Evolutionary conservation across 768 basidiomycete species (phyloP).

Genomic region (Lactifluus volemus): DNA sequence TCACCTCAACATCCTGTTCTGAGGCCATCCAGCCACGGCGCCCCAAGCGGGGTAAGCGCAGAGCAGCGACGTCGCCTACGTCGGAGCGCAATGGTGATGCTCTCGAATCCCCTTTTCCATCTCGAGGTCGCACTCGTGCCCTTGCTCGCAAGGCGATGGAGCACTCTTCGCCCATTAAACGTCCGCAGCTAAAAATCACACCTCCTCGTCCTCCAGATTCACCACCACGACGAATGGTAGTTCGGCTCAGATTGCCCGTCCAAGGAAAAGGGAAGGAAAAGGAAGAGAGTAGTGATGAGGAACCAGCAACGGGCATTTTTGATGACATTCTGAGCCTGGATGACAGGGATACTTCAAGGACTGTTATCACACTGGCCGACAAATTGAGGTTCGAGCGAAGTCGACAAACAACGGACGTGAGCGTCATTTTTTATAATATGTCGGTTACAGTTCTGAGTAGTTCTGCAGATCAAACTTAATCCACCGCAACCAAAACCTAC

Average conservation of each 20-base stretch:
- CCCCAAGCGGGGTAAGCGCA: slow-evolving; percentile 24
- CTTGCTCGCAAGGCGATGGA: slow-evolving; percentile 4
- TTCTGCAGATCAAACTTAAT: slow-evolving; percentile 10
- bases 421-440: slow-evolving; percentile 21
- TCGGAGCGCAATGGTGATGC: slow-evolving; percentile 28
- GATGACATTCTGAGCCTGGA: slow-evolving; percentile 66
- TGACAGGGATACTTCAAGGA: slow-evolving; percentile 68
- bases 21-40: slow-evolving; percentile 14
- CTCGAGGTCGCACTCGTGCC: slow-evolving; percentile 13
- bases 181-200: slow-evolving; percentile 24
- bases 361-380: slow-evolving; percentile 51
- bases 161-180: slow-evolving; percentile 5
- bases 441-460: not conserved
- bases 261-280: slow-evolving; percentile 62
- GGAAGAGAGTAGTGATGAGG: slow-evolving; percentile 46
- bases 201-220: slow-evolving; percentile 21
- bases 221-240: slow-evolving; percentile 30
- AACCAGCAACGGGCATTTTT: slow-evolving; percentile 54
- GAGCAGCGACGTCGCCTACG: slow-evolving; percentile 23
- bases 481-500: slow-evolving; percentile 40
- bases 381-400: slow-evolving; percentile 67
- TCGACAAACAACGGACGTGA: slow-evolving; percentile 65
- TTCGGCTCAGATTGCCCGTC: slow-evolving; percentile 49
- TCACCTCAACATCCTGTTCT: slow-evolving; percentile 36
- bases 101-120: slow-evolving; percentile 16